Percentiles rank a stretch among this genome's conserved stretches.
Evolutionary conservation across 164 flowering plant species (phyloP).

Genomic region (Vitis amurensis): DNA sequence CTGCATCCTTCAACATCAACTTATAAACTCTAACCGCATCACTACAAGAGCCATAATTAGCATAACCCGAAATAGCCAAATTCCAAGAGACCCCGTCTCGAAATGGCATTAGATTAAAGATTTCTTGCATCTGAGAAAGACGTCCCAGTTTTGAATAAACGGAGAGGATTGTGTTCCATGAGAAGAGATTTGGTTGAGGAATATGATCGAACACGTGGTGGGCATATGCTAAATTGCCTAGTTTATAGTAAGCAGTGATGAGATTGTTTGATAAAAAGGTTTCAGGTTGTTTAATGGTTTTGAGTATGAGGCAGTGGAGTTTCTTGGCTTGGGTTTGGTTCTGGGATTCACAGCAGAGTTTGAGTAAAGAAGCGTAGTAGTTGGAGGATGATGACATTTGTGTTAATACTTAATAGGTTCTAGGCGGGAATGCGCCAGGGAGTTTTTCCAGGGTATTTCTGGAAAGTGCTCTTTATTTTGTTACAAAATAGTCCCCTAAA

Average conservation of each 20-base stretch:
- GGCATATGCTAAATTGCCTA: constrained; percentile 50
- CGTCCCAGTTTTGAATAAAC: constrained; percentile 61
- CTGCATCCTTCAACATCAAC: constrained; percentile 44
- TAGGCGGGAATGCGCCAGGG: no score
- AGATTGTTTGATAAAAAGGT: constrained; percentile 60
- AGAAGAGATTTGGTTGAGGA: constrained; percentile 56
- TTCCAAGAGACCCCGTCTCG: constrained; percentile 64
- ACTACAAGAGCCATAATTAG: constrained; percentile 19
- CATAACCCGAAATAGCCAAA: constrained; percentile 50
- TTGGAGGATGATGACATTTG: constrained; percentile 40
- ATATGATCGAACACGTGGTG: constrained; percentile 69
- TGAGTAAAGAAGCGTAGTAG: constrained; percentile 49
- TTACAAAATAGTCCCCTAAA: no score
- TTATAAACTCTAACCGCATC: constrained; percentile 42
- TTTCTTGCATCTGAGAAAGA: constrained; percentile 31
- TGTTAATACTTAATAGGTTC: no score
- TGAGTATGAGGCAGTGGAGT: constrained; percentile 64
- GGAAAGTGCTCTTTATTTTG: no score
- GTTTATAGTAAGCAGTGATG: constrained; percentile 39
- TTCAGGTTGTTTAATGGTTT: constrained; percentile 48
- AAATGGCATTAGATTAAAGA: constrained; percentile 40
- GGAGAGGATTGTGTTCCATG: constrained; percentile 77
- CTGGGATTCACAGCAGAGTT: constrained; percentile 47
- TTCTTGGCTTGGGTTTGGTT: constrained; percentile 46
- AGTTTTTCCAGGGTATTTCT: no score